phyloP scores from a whole-genome alignment of 2,329 filamentous ascomycete genomes.

The Venturia oleaginea region DNA sequence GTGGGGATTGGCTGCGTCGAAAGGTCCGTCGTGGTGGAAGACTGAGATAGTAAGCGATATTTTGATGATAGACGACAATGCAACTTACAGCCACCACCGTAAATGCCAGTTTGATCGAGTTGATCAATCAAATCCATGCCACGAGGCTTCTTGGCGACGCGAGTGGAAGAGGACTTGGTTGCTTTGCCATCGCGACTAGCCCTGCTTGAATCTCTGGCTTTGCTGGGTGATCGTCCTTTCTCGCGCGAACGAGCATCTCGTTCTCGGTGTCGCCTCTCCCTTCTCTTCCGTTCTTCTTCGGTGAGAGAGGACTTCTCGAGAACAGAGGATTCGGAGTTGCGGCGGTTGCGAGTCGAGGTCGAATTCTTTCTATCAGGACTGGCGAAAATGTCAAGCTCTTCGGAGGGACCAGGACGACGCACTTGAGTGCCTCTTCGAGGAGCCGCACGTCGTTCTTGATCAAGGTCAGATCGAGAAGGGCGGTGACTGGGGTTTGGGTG shows the following conservation, averaged over 20 bases:
- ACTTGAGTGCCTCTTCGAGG: slow-evolving; percentile 22
- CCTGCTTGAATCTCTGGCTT: slow-evolving; percentile 42
- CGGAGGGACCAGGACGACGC: slow-evolving; percentile 19
- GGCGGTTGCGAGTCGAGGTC: slow-evolving; percentile 47
- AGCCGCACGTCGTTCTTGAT: slow-evolving; percentile 45
- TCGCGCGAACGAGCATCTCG: slow-evolving; percentile 37
- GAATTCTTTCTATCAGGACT: slow-evolving; percentile 28
- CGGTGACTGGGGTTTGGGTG: slow-evolving; percentile 46
- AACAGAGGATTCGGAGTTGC: slow-evolving; percentile 74
- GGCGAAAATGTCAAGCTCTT: slow-evolving; percentile 36
- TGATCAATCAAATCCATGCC: slow-evolving; percentile 88
- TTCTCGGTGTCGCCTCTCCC: slow-evolving; percentile 23
- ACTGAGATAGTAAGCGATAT: slow-evolving; percentile 43
- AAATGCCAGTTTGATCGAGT: slow-evolving; percentile 91
- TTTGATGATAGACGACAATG: slow-evolving; percentile 1
- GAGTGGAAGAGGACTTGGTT: slow-evolving; percentile 23
- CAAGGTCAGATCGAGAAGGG: slow-evolving; percentile 57
- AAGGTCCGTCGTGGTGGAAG: slow-evolving; percentile 95
- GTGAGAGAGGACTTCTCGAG: slow-evolving; percentile 54
- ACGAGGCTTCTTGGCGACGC: slow-evolving; percentile 29
- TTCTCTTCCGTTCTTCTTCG: slow-evolving; percentile 48
- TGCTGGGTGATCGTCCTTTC: slow-evolving; percentile 25
- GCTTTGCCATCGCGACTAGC: slow-evolving; percentile 30
- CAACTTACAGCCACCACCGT: slow-evolving; percentile 75
- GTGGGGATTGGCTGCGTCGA: slow-evolving; percentile 91